Evolutionary conservation across 495 filamentous ascomycete species (phyloP), one percentile per base, ranked within the genome.

Genomic region (Emericellopsis terricola): DNA sequence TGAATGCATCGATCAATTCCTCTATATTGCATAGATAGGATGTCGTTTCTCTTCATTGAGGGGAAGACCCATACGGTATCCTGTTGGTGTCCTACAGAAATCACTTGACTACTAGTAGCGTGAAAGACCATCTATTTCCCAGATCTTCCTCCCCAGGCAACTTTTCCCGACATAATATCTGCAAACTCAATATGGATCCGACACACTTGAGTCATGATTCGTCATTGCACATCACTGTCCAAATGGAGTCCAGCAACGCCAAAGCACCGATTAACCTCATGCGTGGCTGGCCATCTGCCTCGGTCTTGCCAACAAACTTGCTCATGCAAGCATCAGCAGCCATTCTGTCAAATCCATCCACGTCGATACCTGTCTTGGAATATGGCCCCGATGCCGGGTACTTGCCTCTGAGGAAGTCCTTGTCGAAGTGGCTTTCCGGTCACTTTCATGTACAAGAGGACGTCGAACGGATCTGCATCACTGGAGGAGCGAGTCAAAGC

Each of bases 371-470:
- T 10, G 72, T 54, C 20, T 57, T 94, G 19, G 59, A 69, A 11
- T 94, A 94, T 49, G 86, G 75, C 0, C 76, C 81, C 3, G 82
- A 92, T 46, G 54, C 65, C 27, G 86, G 86, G 5, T 80, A 81
- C 41, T 49, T 60, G 16, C 72, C 75, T 19, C 56, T 83, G 1
- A 57, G 81, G 4, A 50, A 62, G 37, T 58, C 69, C 17, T 51
- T 93, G 16, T 74, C 79, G 20, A 37, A 50, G 21, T 93, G 83
- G 82, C 53, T 85, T n/a, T 59, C 54, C 0, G 34, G 41, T 1
- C 76, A 73, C 41, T 92, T 86, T 33, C 26, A 19, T 15, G 31
- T 42, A 0, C 37, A 48, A 0, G 50, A 69, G n/a, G 38, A 49
- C 1, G 26, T 60, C 1, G 61, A 69, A 3, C 63, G 81, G 29